phyloP scores from a whole-genome alignment of 1,284 basidiomycete genomes.

The Naganishia liquefaciens region DNA sequence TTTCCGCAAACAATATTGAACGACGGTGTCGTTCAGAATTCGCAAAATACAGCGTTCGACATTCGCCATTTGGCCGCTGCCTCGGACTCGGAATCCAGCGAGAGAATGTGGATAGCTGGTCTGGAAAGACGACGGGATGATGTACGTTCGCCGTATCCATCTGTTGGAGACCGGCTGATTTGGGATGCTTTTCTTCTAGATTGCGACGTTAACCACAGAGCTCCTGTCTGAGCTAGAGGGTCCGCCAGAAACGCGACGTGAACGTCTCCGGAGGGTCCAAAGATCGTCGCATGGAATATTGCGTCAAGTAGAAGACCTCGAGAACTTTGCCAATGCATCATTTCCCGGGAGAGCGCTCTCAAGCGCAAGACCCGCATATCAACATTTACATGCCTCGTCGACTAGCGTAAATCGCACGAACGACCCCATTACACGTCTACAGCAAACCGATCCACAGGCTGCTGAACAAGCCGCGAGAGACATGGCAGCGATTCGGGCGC shows the following conservation, averaged over 20 bases:
- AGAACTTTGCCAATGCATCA: neutral
- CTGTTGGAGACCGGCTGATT: neutral
- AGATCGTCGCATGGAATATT: conserved; percentile 14
- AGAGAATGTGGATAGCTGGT: neutral
- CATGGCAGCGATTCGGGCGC: conserved; percentile 23
- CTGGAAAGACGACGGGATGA: no score
- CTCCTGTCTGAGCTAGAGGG: conserved; percentile 10
- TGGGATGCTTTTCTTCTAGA: neutral
- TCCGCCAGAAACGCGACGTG: neutral
- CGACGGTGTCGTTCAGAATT: no score
- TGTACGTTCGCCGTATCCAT: no score
- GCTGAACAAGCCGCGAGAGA: conserved; percentile 23
- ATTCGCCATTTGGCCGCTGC: no score
- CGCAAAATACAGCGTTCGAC: no score
- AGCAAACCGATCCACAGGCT: conserved; percentile 16
- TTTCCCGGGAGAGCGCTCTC: neutral
- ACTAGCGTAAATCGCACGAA: no score
- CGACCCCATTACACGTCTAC: conserved; percentile 7
- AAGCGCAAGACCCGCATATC: neutral
- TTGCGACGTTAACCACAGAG: neutral
- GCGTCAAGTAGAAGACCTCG: conserved; percentile 5
- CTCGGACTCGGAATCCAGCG: neutral
- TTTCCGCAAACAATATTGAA: no score
- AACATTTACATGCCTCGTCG: neutral
- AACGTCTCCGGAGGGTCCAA: neutral